Conservation (phyloP, 148 eudicot genomes). For the Rhododendron vialii region DNA sequence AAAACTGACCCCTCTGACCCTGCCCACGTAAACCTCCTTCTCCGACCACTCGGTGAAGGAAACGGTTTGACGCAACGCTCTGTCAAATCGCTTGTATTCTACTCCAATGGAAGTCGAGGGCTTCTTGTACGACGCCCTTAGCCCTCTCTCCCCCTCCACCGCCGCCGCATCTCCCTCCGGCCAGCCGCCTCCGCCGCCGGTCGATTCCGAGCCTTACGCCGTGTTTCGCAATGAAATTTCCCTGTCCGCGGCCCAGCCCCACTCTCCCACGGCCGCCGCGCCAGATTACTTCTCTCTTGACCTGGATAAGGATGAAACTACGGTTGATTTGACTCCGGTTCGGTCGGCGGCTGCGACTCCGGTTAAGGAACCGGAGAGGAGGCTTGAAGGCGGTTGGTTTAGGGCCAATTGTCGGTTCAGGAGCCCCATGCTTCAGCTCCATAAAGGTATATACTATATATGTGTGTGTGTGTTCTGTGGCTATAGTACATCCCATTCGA, state of each 20-base stretch:
- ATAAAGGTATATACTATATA: slow-evolving; percentile 48
- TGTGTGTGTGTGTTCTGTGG: background rate
- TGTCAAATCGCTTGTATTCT: background rate
- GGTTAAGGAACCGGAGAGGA: slow-evolving; percentile 30
- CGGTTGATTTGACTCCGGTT: slow-evolving; percentile 4
- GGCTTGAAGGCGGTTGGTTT: slow-evolving; percentile 84
- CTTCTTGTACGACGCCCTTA: slow-evolving; percentile 65
- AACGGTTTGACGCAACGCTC: background rate
- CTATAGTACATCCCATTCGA: background rate
- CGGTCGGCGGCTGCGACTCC: slow-evolving; percentile 7
- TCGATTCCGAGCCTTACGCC: slow-evolving; percentile 37
- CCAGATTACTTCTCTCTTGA: slow-evolving; percentile 75
- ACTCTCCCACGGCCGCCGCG: slow-evolving; percentile 28
- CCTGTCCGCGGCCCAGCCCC: slow-evolving; percentile 16
- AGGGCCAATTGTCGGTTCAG: slow-evolving; percentile 62
- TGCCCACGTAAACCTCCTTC: background rate
- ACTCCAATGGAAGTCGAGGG: slow-evolving; percentile 32
- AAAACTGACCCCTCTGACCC: background rate
- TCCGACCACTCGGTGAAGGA: background rate
- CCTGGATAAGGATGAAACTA: slow-evolving; percentile 23
- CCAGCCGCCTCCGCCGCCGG: slow-evolving; percentile 13
- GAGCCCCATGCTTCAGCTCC: slow-evolving; percentile 96
- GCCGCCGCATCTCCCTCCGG: slow-evolving; percentile 7
- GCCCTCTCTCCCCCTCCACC: slow-evolving; percentile 38
- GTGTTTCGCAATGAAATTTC: slow-evolving; percentile 72